phyloP scores from a whole-genome alignment of 495 filamentous ascomycete species.

The Penicillium cataractarum region DNA sequence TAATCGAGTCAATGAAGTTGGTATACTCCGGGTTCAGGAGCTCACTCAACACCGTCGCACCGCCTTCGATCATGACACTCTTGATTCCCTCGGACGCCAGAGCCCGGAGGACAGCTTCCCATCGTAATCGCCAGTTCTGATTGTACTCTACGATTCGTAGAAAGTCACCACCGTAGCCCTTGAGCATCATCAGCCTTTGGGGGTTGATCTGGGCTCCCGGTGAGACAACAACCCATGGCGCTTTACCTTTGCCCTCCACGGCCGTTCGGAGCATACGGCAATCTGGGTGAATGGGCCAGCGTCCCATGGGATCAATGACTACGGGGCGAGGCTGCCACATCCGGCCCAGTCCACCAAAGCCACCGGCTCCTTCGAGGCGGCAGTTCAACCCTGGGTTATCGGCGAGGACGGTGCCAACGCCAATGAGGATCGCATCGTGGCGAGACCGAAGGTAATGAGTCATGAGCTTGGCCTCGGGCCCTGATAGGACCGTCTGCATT shows the following conservation, averaged over 20 bases:
- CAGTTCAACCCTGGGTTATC: slow-evolving; percentile 88
- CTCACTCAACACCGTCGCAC: slow-evolving; percentile 75
- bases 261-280: slow-evolving; percentile 68
- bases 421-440: slow-evolving; percentile 85
- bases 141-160: slow-evolving; percentile 53
- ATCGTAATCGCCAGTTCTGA: slow-evolving; percentile 55
- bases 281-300: slow-evolving; percentile 65
- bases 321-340: slow-evolving; percentile 75
- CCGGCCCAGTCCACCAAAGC: slow-evolving; percentile 54
- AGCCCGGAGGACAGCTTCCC: slow-evolving; percentile 63
- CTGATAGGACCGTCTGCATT: slow-evolving; percentile 76
- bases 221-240: slow-evolving; percentile 68
- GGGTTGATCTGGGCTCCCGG: slow-evolving; percentile 53
- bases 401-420: slow-evolving; percentile 78
- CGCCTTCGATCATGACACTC: slow-evolving; percentile 90
- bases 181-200: slow-evolving; percentile 48
- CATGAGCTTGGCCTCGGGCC: slow-evolving; percentile 81
- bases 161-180: slow-evolving; percentile 54
- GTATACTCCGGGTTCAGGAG: slow-evolving; percentile 64
- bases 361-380: slow-evolving; percentile 62
- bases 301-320: slow-evolving; percentile 71
- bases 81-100: slow-evolving; percentile 63
- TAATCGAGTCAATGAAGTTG: slow-evolving; percentile 69
- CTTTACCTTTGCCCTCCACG: slow-evolving; percentile 66
- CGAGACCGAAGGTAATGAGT: slow-evolving; percentile 83